Conservation (phyloP, 192 early-diverging fungal genomes). For the Borealophlyctis nickersoniae region DNA sequence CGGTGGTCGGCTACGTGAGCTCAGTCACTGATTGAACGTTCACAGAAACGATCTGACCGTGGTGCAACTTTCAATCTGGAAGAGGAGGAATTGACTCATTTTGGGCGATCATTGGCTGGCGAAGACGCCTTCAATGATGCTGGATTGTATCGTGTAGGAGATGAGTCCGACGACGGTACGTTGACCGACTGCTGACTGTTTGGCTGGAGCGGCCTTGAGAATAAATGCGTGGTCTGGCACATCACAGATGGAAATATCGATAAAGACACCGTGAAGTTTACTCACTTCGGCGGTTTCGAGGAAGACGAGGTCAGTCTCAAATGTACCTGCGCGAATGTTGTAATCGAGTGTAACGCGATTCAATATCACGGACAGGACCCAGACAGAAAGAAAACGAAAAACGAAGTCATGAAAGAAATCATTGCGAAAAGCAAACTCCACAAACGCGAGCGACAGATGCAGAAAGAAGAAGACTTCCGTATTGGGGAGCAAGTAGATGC, state of each 20-base stretch:
- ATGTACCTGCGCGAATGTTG: slow-evolving; percentile 3
- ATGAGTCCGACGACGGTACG: slow-evolving; percentile 33
- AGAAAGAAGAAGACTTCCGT: slow-evolving; percentile 82
- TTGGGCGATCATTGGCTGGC: slow-evolving; percentile 82
- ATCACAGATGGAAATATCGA: slow-evolving; percentile 58
- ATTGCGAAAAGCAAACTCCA: slow-evolving; percentile 96
- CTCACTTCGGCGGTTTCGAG: slow-evolving; percentile 90
- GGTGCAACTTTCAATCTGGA: slow-evolving; percentile 76
- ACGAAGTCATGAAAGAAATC: slow-evolving; percentile 95
- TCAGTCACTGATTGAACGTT: neutral
- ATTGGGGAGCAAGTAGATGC: slow-evolving; percentile 82
- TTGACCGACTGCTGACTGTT: too few relatives aligned
- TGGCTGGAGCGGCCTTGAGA: too few relatives aligned
- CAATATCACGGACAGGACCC: slow-evolving; percentile 30
- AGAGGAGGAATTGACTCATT: slow-evolving; percentile 84
- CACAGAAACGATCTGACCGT: slow-evolving; percentile 23
- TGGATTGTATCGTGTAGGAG: slow-evolving; percentile 57
- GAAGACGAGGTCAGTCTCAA: slow-evolving; percentile 51
- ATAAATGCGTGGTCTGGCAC: too few relatives aligned
- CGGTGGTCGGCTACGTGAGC: neutral
- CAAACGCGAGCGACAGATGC: slow-evolving; percentile 87
- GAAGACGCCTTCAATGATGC: slow-evolving; percentile 82
- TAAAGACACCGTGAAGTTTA: slow-evolving; percentile 60
- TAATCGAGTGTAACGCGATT: neutral
- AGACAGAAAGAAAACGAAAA: slow-evolving; percentile 75